Base-by-base conservation (phyloP, 1,284 basidiomycete species). In the Cerioporus squamosus region DNA sequence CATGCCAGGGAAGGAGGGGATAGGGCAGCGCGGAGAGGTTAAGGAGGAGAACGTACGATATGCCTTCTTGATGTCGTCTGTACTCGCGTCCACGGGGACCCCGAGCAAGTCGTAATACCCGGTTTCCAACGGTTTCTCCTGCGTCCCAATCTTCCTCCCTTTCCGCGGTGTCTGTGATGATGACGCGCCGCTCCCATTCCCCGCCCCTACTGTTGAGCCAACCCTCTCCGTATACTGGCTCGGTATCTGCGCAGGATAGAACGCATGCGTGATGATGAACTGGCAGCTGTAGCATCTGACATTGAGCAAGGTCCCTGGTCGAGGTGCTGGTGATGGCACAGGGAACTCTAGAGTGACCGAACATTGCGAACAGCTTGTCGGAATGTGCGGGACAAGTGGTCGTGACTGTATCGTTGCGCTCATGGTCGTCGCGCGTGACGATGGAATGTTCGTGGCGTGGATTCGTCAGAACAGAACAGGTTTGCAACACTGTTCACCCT, bases 31-130 rank as follows among this genome's bases (percentile, higher is more conserved):
- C 31, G 40, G 18, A 44, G 51, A 36, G 43, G 49, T 18, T 47
- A 2, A 22, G 51, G 29, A 38, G 23, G 5, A 17, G 42, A 31
- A 76, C 88, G 62, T 69, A 89, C 91, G 86, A 77, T 99, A 99
- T 2, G 97, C 93, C 75, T 95, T 97, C 81, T 98, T 98, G 72
- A 99, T 87, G 58, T 97, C 93, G 14, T 94, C 93, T 2, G 84
- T 81, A 15, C 89, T 89, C 5, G 93, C 93, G 56, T 84, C 82
- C 14, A 92, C 80, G 0, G 88, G 75, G 0, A 97, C 81, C 5
- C 91, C 91, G 3, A 97, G 80, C 29, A 92, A 80, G 69, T 95
- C 94, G 69, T 96, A 96, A 74, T 95, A 96, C 15, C 84, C 89
- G 18, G 91, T 94, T 72, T 97, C 95, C 44, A 97, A 77, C 2